These are phyloP conservation scores for Trichosporon ovoides DNA, from an alignment of 1,284 basidiomycete species.

Conservation along the genomic window DNA sequence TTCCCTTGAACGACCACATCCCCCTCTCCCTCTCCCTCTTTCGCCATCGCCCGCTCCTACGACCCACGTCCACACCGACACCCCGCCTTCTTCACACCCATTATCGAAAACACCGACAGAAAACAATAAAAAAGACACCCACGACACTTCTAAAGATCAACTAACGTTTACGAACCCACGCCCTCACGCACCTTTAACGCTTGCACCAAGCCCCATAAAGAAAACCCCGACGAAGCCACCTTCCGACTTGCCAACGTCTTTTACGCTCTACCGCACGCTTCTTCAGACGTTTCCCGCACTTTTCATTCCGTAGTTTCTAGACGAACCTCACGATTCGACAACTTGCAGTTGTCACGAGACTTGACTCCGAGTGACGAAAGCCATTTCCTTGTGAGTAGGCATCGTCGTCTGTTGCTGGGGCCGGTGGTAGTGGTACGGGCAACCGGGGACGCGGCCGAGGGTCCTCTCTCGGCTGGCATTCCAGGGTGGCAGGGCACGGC, in stretches of 20 bases:
- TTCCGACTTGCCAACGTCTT: not conserved
- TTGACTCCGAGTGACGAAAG: slow-evolving; percentile 6
- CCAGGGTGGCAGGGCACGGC: not conserved
- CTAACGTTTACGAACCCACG: slow-evolving; percentile 4
- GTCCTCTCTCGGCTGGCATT: not conserved
- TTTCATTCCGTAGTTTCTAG: slow-evolving; percentile 1
- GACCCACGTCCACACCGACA: slow-evolving; percentile 4
- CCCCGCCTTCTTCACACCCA: not conserved
- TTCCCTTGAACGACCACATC: not conserved
- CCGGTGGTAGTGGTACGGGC: too few species aligned
- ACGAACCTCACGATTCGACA: not conserved
- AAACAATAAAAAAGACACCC: not conserved
- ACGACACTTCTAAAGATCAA: slow-evolving; percentile 4
- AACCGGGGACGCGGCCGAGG: not conserved
- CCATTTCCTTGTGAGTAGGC: not conserved
- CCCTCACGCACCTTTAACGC: slow-evolving; percentile 3
- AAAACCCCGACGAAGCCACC: not conserved
- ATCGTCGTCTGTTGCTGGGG: not conserved
- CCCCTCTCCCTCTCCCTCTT: not conserved
- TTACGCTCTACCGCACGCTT: not conserved
- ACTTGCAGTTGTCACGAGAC: not conserved
- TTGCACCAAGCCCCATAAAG: not conserved
- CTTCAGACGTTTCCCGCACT: not conserved
- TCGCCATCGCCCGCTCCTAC: not conserved
- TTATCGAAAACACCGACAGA: not conserved